Conservation (phyloP, 768 basidiomycete species). For the Suillus ampliporus region DNA sequence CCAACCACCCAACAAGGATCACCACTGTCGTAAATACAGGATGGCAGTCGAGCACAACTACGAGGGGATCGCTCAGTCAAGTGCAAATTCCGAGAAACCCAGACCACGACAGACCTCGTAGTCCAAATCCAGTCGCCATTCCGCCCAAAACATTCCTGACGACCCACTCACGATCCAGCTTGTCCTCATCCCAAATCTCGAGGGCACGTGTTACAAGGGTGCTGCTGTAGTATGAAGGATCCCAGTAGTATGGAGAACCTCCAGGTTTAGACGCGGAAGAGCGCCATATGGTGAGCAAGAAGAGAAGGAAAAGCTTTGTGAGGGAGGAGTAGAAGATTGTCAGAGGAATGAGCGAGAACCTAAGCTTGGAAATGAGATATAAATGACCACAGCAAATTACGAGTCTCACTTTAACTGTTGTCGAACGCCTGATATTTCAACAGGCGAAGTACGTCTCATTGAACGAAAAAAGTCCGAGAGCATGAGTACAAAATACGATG, state of each 20-base stretch:
- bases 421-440: slow-evolving; percentile 54
- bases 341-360: slow-evolving; percentile 78
- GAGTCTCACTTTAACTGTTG: slow-evolving; percentile 62
- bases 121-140: slow-evolving; percentile 85
- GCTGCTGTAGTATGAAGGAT: slow-evolving; percentile 35
- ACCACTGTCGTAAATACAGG: slow-evolving; percentile 77
- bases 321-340: slow-evolving; percentile 83
- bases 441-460: slow-evolving; percentile 25
- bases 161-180: slow-evolving; percentile 82
- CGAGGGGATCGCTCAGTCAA: slow-evolving; percentile 8
- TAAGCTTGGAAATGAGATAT: slow-evolving; percentile 29
- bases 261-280: slow-evolving; percentile 43
- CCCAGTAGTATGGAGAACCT: slow-evolving; percentile 26
- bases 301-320: slow-evolving; percentile 84
- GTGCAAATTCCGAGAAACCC: neutral
- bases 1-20: slow-evolving; percentile 73
- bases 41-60: slow-evolving; percentile 80
- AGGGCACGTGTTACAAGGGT: slow-evolving; percentile 48
- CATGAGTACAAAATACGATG: slow-evolving; percentile 58
- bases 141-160: slow-evolving; percentile 85
- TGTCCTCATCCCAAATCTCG: slow-evolving; percentile 70
- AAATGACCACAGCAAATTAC: slow-evolving; percentile 10
- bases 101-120: slow-evolving; percentile 61
- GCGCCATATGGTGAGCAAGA: slow-evolving; percentile 81
- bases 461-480: slow-evolving; percentile 43